Base-by-base conservation (phyloP, 1,284 basidiomycete species). In the Fistulinella staudtii region DNA sequence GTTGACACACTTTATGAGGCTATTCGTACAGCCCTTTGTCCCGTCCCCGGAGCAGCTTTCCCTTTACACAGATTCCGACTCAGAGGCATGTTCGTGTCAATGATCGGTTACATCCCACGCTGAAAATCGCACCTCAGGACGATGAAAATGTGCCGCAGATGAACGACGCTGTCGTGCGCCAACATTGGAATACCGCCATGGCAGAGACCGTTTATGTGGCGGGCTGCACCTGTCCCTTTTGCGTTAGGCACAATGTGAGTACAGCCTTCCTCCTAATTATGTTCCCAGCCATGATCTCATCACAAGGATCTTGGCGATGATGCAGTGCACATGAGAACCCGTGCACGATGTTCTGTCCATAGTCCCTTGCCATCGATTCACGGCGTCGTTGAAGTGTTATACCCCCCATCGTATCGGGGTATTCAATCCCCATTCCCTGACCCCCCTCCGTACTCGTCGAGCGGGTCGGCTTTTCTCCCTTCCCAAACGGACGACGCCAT, bases 331-430 rank as follows among this genome's bases (percentile, higher is more conserved):
- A n/a, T n/a, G n/a, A n/a, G n/a, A n/a, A 7, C 11, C 28, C 28
- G 10, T 14, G 14, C 28, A 30, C 28, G n/a, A n/a, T 6, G n/a
- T 30, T n/a, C 28, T 3, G 28, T 14, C n/a, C 13, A 10, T 30
- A n/a, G n/a, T 30, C 28, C 7, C 14, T 30, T 61, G 37, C 60
- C 60, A 39, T 46, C 64, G 1, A 49, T 47, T 18, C 45, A 45
- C 22, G 53, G 46, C 28, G 31, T 62, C 33, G 40, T 60, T 18
- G 48, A 60, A 14, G 46, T 64, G 10, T 29, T 66, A 13, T 66
- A 66, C 36, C 49, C 62, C 4, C 46, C 52, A 0, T 52, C 58
- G 13, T 53, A 50, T 45, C 23, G 44, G 30, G 49, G 39, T 38
- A 29, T 14, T 14, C 39, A 37, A 23, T 21, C 29, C 28, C 27